phyloP scores from a whole-genome alignment of 2,329 filamentous ascomycete species.

The Mollisia scopiformis region DNA sequence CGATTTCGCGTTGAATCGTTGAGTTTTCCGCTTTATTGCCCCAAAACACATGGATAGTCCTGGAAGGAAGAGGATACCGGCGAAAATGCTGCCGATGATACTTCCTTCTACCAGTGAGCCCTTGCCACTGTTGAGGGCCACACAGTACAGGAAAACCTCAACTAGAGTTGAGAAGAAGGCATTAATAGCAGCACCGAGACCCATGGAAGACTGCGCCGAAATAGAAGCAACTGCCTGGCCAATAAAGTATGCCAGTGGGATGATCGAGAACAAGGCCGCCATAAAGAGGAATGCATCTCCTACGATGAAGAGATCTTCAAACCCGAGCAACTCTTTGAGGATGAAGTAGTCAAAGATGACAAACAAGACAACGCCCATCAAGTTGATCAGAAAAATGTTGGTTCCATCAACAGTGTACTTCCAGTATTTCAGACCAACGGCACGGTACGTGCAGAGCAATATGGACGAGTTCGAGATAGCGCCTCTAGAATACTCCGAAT shows the following conservation, averaged over 20 bases:
- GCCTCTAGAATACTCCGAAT: constrained; percentile 73
- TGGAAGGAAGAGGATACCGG: constrained; percentile 91
- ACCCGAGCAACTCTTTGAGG: constrained; percentile 67
- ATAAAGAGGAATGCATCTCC: constrained; percentile 85
- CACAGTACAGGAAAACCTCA: constrained; percentile 96
- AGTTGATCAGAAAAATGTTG: constrained; percentile 98
- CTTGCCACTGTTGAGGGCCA: constrained; percentile 91
- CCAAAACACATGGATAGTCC: constrained; percentile 99
- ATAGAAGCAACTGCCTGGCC: constrained; percentile 98
- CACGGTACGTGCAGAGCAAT: constrained; percentile 93
- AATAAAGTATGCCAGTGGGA: constrained; percentile 97
- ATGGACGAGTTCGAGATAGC: constrained; percentile 80
- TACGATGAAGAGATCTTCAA: constrained; percentile 73
- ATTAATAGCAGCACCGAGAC: constrained; percentile 93
- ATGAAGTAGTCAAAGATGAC: constrained; percentile 93
- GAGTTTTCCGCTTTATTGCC: constrained; percentile 95
- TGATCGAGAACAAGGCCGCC: constrained; percentile 85
- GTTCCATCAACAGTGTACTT: constrained; percentile 99
- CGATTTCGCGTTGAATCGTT: constrained; percentile 95
- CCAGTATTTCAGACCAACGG: constrained; percentile 94
- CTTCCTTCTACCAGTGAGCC: constrained; percentile 92
- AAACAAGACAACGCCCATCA: constrained; percentile 91
- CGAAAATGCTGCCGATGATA: constrained; percentile 97
- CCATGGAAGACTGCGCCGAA: constrained; percentile 98
- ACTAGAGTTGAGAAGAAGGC: constrained; percentile 98